Percentiles rank a stretch among this genome's conserved stretches.
phyloP scores from a whole-genome alignment of 495 filamentous ascomycete genomes.

The Daldinia vernicosa region DNA sequence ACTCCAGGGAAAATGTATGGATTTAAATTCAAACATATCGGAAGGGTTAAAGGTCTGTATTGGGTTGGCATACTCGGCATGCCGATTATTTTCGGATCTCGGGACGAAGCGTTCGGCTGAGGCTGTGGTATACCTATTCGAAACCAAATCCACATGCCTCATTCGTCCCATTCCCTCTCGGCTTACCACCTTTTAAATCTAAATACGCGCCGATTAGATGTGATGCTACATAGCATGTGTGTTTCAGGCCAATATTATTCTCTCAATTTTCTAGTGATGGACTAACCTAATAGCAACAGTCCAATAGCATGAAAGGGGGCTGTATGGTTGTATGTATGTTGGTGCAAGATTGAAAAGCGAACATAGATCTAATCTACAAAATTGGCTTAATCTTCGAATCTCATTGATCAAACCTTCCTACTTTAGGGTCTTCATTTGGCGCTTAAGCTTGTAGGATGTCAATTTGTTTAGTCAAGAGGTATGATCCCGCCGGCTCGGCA shows the following conservation, averaged over 20 bases:
- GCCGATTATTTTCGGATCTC: constrained; percentile 16
- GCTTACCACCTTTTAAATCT: background rate
- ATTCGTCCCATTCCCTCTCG: constrained; percentile 11
- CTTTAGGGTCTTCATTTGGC: background rate
- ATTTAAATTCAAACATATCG: background rate
- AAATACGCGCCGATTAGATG: background rate
- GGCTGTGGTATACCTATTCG: background rate
- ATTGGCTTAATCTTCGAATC: background rate
- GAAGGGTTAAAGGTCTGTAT: background rate
- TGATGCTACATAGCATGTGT: no score
- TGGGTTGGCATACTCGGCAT: constrained; percentile 16
- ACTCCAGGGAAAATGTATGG: background rate
- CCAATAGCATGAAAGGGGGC: constrained; percentile 7
- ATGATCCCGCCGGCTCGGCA: background rate
- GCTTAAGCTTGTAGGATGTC: background rate
- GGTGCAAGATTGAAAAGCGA: constrained; percentile 23
- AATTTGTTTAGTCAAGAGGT: background rate
- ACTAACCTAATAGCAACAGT: background rate
- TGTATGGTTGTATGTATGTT: constrained; percentile 38
- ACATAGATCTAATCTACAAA: background rate
- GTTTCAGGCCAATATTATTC: background rate
- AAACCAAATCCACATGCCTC: constrained; percentile 7
- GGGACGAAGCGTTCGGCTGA: constrained; percentile 12
- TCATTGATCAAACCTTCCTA: background rate
- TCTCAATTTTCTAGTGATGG: background rate